Conservation (phyloP, 2,329 filamentous ascomycete genomes). For the Fusarium liriodendri region DNA sequence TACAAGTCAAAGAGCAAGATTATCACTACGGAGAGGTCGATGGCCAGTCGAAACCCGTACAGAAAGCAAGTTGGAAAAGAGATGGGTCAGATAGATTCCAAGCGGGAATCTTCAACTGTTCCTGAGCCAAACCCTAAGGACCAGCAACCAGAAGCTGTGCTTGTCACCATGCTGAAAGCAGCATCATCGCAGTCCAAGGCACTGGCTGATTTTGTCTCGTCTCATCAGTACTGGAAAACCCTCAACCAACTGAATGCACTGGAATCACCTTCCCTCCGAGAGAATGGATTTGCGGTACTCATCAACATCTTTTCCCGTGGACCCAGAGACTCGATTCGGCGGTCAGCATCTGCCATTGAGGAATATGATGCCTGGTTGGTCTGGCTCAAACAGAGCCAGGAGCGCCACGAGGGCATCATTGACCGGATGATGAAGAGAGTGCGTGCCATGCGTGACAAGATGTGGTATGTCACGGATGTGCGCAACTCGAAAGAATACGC, state of each 20-base stretch:
- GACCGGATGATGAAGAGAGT: slow-evolving; percentile 80
- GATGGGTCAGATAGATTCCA: slow-evolving; percentile 5
- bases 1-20: slow-evolving; percentile 71
- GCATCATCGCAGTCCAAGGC: slow-evolving; percentile 82
- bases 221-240: slow-evolving; percentile 88
- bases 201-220: slow-evolving; percentile 84
- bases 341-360: slow-evolving; percentile 78
- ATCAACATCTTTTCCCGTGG: slow-evolving; percentile 80
- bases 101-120: slow-evolving; percentile 10
- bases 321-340: slow-evolving; percentile 75
- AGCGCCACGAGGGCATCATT: slow-evolving; percentile 78
- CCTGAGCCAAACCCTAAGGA: slow-evolving; percentile 36
- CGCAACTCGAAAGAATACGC: slow-evolving; percentile 90
- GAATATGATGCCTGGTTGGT: slow-evolving; percentile 86
- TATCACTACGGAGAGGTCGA: slow-evolving; percentile 61
- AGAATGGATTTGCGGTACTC: slow-evolving; percentile 77
- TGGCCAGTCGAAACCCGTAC: slow-evolving; percentile 70
- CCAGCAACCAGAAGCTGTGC: slow-evolving; percentile 62
- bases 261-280: slow-evolving; percentile 69
- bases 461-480: slow-evolving; percentile 98
- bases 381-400: slow-evolving; percentile 85
- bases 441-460: slow-evolving; percentile 87
- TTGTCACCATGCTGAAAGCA: slow-evolving; percentile 80
- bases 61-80: slow-evolving; percentile 49
- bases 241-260: slow-evolving; percentile 77